phyloP scores from a whole-genome alignment of 495 filamentous ascomycete species.

The Lentithecium fluviatile region DNA sequence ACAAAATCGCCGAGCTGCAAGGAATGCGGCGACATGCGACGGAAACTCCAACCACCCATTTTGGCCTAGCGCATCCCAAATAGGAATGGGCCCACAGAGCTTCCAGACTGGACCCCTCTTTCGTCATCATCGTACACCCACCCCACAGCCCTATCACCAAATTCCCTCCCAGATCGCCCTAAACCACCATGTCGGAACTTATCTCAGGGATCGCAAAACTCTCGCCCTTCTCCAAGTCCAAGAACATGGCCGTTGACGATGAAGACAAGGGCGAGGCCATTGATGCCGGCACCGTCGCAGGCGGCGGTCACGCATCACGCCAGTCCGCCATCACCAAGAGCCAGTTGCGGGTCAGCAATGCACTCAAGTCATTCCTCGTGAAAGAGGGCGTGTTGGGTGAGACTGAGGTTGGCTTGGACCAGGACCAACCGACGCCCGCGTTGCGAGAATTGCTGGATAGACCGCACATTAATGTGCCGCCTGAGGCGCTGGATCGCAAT shows the following conservation, averaged over 20 bases:
- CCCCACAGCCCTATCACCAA: not conserved
- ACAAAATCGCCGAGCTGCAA: too few relatives aligned
- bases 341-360: slow-evolving; percentile 50
- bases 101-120: too few relatives aligned
- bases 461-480: slow-evolving; percentile 49
- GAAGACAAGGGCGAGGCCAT: slow-evolving; percentile 54
- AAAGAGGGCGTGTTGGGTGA: slow-evolving; percentile 43
- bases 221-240: slow-evolving; percentile 39
- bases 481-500: slow-evolving; percentile 45
- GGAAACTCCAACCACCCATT: too few relatives aligned
- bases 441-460: slow-evolving; percentile 46
- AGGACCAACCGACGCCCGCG: slow-evolving; percentile 36
- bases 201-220: slow-evolving; percentile 35
- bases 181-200: slow-evolving; percentile 22
- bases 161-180: not conserved
- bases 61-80: too few relatives aligned
- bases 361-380: slow-evolving; percentile 48
- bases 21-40: too few relatives aligned
- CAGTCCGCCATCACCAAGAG: slow-evolving; percentile 44
- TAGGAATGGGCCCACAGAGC: too few relatives aligned
- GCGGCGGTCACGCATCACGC: slow-evolving; percentile 50
- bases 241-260: slow-evolving; percentile 39
- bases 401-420: slow-evolving; percentile 41
- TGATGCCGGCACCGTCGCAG: slow-evolving; percentile 47
- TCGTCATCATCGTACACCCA: not conserved